These are phyloP conservation scores for Kalaharituber pfeilii DNA, from an alignment of 2,329 filamentous ascomycete species.

Conservation along the genomic window DNA sequence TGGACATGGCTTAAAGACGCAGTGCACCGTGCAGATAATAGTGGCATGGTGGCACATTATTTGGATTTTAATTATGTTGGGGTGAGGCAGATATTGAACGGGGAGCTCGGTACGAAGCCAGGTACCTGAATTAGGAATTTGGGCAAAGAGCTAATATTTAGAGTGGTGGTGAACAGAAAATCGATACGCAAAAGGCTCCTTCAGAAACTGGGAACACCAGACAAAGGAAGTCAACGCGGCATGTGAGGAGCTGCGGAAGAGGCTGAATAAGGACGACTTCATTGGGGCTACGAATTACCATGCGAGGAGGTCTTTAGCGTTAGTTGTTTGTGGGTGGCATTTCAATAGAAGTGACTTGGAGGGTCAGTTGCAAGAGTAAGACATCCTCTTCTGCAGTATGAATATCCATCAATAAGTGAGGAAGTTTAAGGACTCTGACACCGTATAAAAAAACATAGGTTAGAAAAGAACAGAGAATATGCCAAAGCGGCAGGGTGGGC, in stretches of 20 bases:
- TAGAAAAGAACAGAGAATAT: constrained; percentile 28
- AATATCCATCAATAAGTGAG: background rate
- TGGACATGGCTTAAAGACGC: constrained; percentile 53
- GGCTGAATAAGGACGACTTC: constrained; percentile 43
- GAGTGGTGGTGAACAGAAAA: too few relatives aligned
- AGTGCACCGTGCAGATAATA: constrained; percentile 44
- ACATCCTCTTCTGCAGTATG: constrained; percentile 15
- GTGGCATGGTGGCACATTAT: constrained; percentile 51
- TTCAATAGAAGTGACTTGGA: constrained; percentile 34
- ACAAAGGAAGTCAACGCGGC: constrained; percentile 11
- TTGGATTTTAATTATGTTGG: constrained; percentile 63
- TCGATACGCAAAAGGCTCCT: background rate
- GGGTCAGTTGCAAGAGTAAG: constrained; percentile 32
- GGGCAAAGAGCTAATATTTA: too few relatives aligned
- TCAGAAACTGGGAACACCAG: constrained; percentile 2
- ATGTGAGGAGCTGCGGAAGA: constrained; percentile 39
- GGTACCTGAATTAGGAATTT: too few relatives aligned
- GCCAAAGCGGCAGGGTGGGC: constrained; percentile 63
- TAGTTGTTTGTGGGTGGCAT: constrained; percentile 59
- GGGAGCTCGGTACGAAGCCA: too few relatives aligned
- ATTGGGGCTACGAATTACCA: constrained; percentile 48
- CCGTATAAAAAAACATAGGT: too few relatives aligned
- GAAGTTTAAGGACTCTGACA: background rate
- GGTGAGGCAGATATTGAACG: constrained; percentile 50
- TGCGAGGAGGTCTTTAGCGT: constrained; percentile 54